Evolutionary conservation across 2,329 filamentous ascomycete genomes (phyloP).

Genomic region (Chaetomium globosum): DNA sequence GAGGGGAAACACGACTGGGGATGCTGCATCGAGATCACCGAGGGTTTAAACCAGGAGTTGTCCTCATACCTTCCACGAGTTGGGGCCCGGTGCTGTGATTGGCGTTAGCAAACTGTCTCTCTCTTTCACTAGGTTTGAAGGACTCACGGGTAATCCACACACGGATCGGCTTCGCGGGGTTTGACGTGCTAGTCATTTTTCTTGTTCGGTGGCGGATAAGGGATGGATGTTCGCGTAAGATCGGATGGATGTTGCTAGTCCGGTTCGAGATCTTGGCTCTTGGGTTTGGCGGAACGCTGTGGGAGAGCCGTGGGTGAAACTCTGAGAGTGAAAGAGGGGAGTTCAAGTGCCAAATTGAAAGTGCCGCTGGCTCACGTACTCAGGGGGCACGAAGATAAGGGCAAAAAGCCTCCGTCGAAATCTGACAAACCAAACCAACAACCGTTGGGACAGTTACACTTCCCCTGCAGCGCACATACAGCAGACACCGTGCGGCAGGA

Average conservation of each 20-base stretch:
- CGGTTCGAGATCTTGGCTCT: neutral
- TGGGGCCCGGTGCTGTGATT: slow-evolving; percentile 18
- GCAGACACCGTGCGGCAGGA: neutral
- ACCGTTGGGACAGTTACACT: neutral
- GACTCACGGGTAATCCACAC: slow-evolving; percentile 24
- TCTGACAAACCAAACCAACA: neutral
- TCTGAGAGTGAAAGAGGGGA: neutral
- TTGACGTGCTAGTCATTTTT: slow-evolving; percentile 10
- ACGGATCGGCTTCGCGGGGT: slow-evolving; percentile 24
- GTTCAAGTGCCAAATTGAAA: neutral
- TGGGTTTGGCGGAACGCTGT: neutral
- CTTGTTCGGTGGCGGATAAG: slow-evolving; percentile 2
- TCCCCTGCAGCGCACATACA: neutral
- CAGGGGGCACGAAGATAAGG: neutral
- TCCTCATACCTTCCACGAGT: slow-evolving; percentile 32
- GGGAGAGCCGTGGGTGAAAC: neutral
- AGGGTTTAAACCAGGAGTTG: neutral
- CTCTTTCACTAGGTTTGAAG: neutral
- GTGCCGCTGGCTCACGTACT: neutral
- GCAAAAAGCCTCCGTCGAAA: neutral
- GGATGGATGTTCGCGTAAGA: neutral
- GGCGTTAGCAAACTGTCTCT: neutral
- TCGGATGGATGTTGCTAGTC: neutral
- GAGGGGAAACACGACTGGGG: neutral
- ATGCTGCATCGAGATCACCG: neutral